Conservation (phyloP, 805 yeast genomes). For the Barnettozyma pratensis region DNA sequence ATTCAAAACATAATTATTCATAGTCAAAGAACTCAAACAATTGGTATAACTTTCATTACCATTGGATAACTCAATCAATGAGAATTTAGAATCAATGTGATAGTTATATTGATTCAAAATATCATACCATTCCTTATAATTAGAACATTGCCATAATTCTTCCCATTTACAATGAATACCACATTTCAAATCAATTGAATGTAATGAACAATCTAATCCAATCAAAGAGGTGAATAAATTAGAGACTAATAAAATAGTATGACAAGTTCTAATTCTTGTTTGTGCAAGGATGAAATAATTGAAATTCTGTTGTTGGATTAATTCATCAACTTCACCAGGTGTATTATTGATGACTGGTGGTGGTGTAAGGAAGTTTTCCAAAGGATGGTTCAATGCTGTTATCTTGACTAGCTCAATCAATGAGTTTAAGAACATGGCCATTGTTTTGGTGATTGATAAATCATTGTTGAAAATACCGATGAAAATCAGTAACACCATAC, state of each 20-base stretch:
- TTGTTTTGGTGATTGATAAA: slow-evolving; percentile 64
- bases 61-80: slow-evolving; percentile 53
- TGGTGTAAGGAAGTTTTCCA: slow-evolving; percentile 39
- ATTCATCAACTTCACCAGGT: slow-evolving; percentile 14
- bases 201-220: slow-evolving; percentile 39
- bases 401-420: slow-evolving; percentile 72
- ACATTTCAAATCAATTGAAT: slow-evolving; percentile 47
- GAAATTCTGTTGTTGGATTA: slow-evolving; percentile 29
- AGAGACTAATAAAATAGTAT: slow-evolving; percentile 55
- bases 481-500: slow-evolving; percentile 73
- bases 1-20: slow-evolving; percentile 35
- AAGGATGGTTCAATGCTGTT: slow-evolving; percentile 61
- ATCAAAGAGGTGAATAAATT: slow-evolving; percentile 48
- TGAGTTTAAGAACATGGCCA: slow-evolving; percentile 76
- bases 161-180: slow-evolving; percentile 64
- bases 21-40: slow-evolving; percentile 41
- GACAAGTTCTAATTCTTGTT: slow-evolving; percentile 71
- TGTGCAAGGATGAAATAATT: slow-evolving; percentile 63
- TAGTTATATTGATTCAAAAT: slow-evolving; percentile 33
- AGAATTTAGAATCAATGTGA: slow-evolving; percentile 46
- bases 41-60: slow-evolving; percentile 41
- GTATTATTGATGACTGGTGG: slow-evolving; percentile 35
- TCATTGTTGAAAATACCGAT: slow-evolving; percentile 77
- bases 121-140: slow-evolving; percentile 46
- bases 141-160: slow-evolving; percentile 51